Evolutionary conservation across 768 basidiomycete species (phyloP).

Genomic region (Suillus luteus): DNA sequence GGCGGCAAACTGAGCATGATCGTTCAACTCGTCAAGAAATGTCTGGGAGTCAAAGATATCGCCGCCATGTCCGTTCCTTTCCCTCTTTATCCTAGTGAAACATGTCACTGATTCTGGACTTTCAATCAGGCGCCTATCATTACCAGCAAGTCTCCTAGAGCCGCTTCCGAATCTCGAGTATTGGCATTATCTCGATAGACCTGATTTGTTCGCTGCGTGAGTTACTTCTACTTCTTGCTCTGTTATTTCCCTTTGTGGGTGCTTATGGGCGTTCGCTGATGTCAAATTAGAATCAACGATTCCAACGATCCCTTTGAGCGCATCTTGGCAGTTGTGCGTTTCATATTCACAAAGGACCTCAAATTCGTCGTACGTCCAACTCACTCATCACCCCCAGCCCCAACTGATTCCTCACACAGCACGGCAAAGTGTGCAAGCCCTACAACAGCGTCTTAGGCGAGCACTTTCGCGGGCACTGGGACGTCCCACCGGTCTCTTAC

Average conservation of each 20-base stretch:
- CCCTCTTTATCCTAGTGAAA: background rate
- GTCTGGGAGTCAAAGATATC: slow-evolving; percentile 91
- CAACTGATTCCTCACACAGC: slow-evolving; percentile 42
- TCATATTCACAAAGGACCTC: slow-evolving; percentile 90
- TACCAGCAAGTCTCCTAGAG: slow-evolving; percentile 91
- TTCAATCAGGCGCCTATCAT: slow-evolving; percentile 73
- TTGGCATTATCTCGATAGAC: slow-evolving; percentile 91
- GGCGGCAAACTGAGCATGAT: slow-evolving; percentile 95
- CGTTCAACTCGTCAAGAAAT: slow-evolving; percentile 86
- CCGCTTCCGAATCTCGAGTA: slow-evolving; percentile 96
- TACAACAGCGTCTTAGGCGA: slow-evolving; percentile 88
- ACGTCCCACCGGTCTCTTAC: slow-evolving; percentile 63
- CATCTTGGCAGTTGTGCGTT: slow-evolving; percentile 90
- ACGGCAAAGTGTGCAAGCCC: slow-evolving; percentile 92
- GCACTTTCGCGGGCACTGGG: slow-evolving; percentile 89
- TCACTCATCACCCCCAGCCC: background rate
- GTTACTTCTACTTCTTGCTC: slow-evolving; percentile 31
- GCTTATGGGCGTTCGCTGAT: background rate
- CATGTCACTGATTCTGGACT: slow-evolving; percentile 20
- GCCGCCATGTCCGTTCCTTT: slow-evolving; percentile 75
- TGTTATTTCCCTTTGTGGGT: background rate
- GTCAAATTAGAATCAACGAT: slow-evolving; percentile 75
- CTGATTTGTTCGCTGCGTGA: slow-evolving; percentile 90
- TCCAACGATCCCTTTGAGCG: slow-evolving; percentile 90
- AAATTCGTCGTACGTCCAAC: slow-evolving; percentile 75